Evolutionary conservation across 2,329 filamentous ascomycete species (phyloP).

Genomic region (Ilyonectria mors-panacis): DNA sequence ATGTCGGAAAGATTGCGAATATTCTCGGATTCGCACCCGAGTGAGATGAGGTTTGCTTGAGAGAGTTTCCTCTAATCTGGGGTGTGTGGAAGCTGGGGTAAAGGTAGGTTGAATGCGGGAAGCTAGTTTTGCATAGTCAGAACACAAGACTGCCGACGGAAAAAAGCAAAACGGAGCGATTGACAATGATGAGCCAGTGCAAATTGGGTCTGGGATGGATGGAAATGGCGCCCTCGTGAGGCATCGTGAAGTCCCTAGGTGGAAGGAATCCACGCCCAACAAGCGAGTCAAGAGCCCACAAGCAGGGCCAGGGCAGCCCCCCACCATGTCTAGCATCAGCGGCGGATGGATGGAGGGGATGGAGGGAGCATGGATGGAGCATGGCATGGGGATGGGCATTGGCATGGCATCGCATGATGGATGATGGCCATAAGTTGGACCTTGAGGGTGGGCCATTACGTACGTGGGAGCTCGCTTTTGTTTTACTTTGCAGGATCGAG

Average conservation of each 20-base stretch:
- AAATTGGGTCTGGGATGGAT: conserved; percentile 22
- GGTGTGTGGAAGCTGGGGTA: conserved; percentile 48
- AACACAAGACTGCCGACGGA: conserved; percentile 30
- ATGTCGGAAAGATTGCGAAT: conserved; percentile 19
- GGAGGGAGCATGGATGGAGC: conserved; percentile 22
- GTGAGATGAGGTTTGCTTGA: conserved; percentile 7
- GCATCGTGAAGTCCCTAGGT: conserved; percentile 45
- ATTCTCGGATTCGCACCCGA: background rate
- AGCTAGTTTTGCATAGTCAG: conserved; percentile 25
- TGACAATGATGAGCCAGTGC: conserved; percentile 32
- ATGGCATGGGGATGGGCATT: conserved; percentile 33
- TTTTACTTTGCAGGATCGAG: conserved; percentile 22
- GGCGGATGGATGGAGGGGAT: conserved; percentile 42
- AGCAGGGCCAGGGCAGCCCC: conserved; percentile 12
- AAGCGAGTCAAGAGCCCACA: conserved; percentile 28
- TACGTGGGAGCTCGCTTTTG: conserved; percentile 35
- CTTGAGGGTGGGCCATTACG: conserved; percentile 43
- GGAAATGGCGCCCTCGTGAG: conserved; percentile 37
- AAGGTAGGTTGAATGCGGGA: conserved; percentile 31
- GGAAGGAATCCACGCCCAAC: conserved; percentile 36
- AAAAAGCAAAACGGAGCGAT: conserved; percentile 27
- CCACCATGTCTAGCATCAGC: conserved; percentile 40
- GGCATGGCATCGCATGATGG: conserved; percentile 44
- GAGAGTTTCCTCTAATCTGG: conserved; percentile 28
- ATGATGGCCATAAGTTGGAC: conserved; percentile 31